Evolutionary conservation across 176 grass and related monocot genomes (phyloP).

Genomic region (Olyra latifolia): DNA sequence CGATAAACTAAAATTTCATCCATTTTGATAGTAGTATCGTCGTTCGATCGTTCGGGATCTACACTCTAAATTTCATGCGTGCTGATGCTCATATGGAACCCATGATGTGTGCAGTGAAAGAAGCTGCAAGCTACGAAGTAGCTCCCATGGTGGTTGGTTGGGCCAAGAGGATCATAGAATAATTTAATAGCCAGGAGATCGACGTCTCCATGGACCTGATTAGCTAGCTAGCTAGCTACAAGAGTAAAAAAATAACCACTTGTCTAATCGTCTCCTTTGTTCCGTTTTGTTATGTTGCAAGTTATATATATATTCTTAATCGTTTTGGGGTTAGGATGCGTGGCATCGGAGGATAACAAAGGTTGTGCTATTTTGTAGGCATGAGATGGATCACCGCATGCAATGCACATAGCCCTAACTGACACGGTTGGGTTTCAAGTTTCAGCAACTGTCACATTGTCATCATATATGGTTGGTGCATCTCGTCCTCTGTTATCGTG

Average conservation of each 20-base stretch:
- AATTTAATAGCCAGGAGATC: not conserved
- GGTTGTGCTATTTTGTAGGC: not conserved
- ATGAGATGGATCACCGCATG: not conserved
- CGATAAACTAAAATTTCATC: too few relatives aligned
- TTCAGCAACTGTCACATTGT: not conserved
- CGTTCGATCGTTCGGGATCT: not conserved
- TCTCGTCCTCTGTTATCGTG: not conserved
- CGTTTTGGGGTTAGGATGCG: not conserved
- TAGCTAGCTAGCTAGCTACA: not conserved
- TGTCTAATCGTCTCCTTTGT: not conserved
- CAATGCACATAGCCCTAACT: too few relatives aligned
- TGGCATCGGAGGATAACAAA: not conserved
- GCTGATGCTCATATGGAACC: too few relatives aligned
- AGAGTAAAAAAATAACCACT: not conserved
- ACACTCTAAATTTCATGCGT: not conserved
- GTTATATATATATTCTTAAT: not conserved
- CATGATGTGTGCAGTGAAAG: not conserved
- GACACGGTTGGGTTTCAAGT: not conserved
- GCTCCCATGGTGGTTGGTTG: slow-evolving; percentile 1
- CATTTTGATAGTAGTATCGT: too few relatives aligned
- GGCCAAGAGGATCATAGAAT: not conserved
- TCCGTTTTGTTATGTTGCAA: not conserved
- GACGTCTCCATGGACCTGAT: not conserved
- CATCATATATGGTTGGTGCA: not conserved
- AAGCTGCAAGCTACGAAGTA: not conserved